Percentiles rank a stretch among this genome's conserved stretches.
Conservation (phyloP, 495 filamentous ascomycete genomes). For the Penicillium paradoxum region DNA sequence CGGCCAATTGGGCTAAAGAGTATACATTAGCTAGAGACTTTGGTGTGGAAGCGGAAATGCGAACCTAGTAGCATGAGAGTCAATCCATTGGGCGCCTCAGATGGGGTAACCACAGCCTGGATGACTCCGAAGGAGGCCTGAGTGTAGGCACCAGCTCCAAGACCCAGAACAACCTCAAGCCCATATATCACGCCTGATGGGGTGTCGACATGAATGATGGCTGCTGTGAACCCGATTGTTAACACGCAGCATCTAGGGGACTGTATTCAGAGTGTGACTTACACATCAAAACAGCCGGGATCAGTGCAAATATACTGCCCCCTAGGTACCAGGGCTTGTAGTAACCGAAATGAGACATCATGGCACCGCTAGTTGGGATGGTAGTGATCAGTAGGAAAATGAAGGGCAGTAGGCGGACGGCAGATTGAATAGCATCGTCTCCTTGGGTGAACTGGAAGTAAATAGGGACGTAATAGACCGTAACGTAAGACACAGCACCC, state of each 20-base stretch:
- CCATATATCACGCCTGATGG: slow-evolving; percentile 47
- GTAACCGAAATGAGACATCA: slow-evolving; percentile 44
- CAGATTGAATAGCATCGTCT: slow-evolving; percentile 32
- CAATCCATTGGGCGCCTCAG: slow-evolving; percentile 36
- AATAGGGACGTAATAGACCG: slow-evolving; percentile 49
- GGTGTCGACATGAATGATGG: slow-evolving; percentile 30
- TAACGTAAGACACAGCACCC: slow-evolving; percentile 22
- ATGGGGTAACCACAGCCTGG: slow-evolving; percentile 40
- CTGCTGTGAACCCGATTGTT: background rate
- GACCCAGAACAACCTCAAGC: slow-evolving; percentile 44
- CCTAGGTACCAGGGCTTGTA: slow-evolving; percentile 50
- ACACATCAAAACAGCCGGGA: slow-evolving; percentile 11
- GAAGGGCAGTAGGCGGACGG: slow-evolving; percentile 32
- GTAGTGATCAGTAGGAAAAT: slow-evolving; percentile 20
- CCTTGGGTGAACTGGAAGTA: slow-evolving; percentile 44
- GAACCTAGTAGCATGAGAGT: slow-evolving; percentile 36
- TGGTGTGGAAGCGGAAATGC: background rate
- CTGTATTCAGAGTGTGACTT: background rate
- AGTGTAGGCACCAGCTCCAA: slow-evolving; percentile 46
- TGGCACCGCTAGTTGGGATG: slow-evolving; percentile 25
- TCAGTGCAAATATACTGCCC: slow-evolving; percentile 22
- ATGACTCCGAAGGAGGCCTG: slow-evolving; percentile 51
- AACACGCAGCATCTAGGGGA: background rate
- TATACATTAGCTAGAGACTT: background rate
- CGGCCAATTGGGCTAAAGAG: background rate